Evolutionary conservation across 495 filamentous ascomycete genomes (phyloP).

Genomic region (Cercophora scortea): DNA sequence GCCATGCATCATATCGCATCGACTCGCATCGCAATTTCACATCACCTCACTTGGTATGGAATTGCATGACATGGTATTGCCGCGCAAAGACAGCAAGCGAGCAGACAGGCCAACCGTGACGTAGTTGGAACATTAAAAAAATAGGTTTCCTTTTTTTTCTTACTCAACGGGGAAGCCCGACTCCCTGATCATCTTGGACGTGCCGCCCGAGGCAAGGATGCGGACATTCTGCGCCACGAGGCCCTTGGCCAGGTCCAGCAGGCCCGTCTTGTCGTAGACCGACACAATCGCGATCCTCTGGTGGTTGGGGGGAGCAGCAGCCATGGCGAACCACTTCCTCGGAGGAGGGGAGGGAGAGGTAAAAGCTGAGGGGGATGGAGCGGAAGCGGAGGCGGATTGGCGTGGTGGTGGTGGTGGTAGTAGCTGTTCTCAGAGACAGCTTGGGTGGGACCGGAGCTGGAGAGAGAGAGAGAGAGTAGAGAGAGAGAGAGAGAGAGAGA

Average conservation of each 20-base stretch:
- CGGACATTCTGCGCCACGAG: constrained; percentile 84
- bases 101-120: too few species aligned
- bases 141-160: constrained; percentile 31
- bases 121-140: neutral
- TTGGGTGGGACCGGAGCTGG: too few species aligned
- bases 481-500: too few species aligned
- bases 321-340: constrained; percentile 23
- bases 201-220: constrained; percentile 88
- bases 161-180: constrained; percentile 84
- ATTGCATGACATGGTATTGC: too few species aligned
- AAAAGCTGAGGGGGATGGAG: neutral
- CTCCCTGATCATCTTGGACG: constrained; percentile 88
- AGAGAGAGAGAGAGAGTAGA: neutral
- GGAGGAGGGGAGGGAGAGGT: too few species aligned
- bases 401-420: neutral
- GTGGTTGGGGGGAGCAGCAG: constrained; percentile 9
- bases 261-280: constrained; percentile 96
- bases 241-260: constrained; percentile 93
- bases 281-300: constrained; percentile 77
- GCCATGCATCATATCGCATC: neutral
- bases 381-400: neutral
- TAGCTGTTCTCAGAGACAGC: neutral
- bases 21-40: too few species aligned
- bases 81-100: too few species aligned
- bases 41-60: too few species aligned